Percentiles rank a stretch among this genome's conserved stretches.
phyloP scores from a whole-genome alignment of 768 basidiomycete genomes.

The Auriscalpium orientale region DNA sequence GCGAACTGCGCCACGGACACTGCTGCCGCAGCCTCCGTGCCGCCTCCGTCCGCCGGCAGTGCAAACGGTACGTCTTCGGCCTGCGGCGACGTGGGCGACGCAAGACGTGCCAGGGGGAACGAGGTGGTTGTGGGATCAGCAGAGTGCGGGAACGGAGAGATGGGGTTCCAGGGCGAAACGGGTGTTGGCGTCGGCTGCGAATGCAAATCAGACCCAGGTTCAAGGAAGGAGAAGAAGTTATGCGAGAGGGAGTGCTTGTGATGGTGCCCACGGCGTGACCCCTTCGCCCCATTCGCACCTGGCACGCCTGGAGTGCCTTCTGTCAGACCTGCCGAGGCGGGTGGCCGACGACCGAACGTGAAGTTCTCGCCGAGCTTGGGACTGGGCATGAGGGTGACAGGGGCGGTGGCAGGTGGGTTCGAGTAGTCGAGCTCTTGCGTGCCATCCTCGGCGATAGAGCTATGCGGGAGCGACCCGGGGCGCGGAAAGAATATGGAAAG shows the following conservation, averaged over 20 bases:
- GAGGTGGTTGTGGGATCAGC: constrained; percentile 1
- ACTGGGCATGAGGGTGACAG: constrained; percentile 36
- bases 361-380: constrained; percentile 44
- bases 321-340: constrained; percentile 16
- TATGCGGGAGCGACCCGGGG: constrained; percentile 53
- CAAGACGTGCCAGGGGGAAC: background rate
- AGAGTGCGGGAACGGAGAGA: constrained; percentile 31
- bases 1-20: constrained; percentile 40
- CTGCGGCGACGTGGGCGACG: background rate
- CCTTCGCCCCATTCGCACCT: background rate
- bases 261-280: constrained; percentile 66
- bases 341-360: constrained; percentile 55
- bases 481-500: constrained; percentile 88
- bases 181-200: constrained; percentile 55
- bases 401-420: background rate
- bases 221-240: constrained; percentile 93
- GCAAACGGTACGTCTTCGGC: background rate
- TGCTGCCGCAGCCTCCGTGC: constrained; percentile 9
- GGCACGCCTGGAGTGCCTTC: no score
- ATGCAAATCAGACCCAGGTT: constrained; percentile 58
- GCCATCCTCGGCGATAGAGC: constrained; percentile 64
- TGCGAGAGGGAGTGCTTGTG: constrained; percentile 93
- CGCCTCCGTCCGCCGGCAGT: background rate
- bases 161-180: constrained; percentile 61
- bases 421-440: constrained; percentile 37